phyloP scores from a whole-genome alignment of 2,329 filamentous ascomycete genomes.

The Sarocladium brachiariae region DNA sequence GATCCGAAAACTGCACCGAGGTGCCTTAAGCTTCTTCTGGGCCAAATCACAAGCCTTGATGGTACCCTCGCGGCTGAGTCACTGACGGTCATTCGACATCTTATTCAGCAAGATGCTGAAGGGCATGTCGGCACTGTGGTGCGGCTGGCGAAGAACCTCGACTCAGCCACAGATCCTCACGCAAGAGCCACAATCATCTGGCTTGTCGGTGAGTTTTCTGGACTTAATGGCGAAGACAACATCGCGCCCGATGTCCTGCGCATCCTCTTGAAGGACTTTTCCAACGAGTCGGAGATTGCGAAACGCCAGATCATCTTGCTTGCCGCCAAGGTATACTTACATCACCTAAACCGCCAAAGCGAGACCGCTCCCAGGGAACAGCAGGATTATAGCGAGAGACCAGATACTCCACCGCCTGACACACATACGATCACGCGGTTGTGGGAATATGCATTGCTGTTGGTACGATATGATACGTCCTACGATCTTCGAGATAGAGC shows the following conservation, averaged over 20 bases:
- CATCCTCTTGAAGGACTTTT: slow-evolving; percentile 79
- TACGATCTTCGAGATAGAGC: slow-evolving; percentile 92
- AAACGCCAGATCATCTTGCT: slow-evolving; percentile 89
- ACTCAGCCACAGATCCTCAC: slow-evolving; percentile 78
- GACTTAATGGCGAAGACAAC: slow-evolving; percentile 71
- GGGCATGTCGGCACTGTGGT: slow-evolving; percentile 81
- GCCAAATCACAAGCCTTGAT: slow-evolving; percentile 83
- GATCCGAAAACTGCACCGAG: slow-evolving; percentile 64
- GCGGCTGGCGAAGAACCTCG: slow-evolving; percentile 82
- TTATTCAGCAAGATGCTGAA: slow-evolving; percentile 84
- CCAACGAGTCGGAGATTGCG: slow-evolving; percentile 74
- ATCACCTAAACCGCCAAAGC: slow-evolving; percentile 66
- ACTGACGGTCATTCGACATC: slow-evolving; percentile 86
- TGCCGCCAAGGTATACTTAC: slow-evolving; percentile 93
- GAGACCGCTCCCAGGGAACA: slow-evolving; percentile 29
- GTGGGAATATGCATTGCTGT: slow-evolving; percentile 77
- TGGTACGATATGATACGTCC: slow-evolving; percentile 87
- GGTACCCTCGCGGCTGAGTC: slow-evolving; percentile 86
- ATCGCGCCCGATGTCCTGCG: slow-evolving; percentile 89
- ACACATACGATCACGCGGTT: slow-evolving; percentile 65
- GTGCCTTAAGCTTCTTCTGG: slow-evolving; percentile 75
- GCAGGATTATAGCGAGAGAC: slow-evolving; percentile 21
- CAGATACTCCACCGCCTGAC: slow-evolving; percentile 16
- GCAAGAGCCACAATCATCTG: slow-evolving; percentile 93
- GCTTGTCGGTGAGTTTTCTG: slow-evolving; percentile 92